Conservation (phyloP, 345 rosid species). For the Salix purpurea region DNA sequence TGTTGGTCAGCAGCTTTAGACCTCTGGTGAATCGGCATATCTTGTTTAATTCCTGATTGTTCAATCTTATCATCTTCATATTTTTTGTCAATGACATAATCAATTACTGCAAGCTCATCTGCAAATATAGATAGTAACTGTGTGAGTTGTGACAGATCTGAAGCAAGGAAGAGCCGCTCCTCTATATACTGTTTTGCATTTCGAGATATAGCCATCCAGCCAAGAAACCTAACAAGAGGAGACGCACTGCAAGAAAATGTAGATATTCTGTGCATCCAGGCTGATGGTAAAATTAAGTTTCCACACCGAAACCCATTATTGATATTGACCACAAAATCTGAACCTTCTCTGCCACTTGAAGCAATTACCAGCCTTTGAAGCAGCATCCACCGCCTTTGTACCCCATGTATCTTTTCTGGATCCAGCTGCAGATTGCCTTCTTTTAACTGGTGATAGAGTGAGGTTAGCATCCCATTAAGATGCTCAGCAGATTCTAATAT, state of each 20-base stretch:
- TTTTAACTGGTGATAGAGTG: conserved; percentile 41
- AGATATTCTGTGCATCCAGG: conserved; percentile 62
- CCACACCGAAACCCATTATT: conserved; percentile 40
- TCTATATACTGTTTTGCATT: conserved; percentile 49
- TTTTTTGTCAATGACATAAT: conserved; percentile 34
- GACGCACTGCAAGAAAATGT: conserved; percentile 54
- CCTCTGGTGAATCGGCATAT: conserved; percentile 8
- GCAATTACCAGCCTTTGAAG: conserved; percentile 68
- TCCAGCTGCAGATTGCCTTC: conserved; percentile 42
- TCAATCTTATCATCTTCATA: conserved; percentile 29
- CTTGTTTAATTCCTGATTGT: conserved; percentile 24
- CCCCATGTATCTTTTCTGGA: conserved; percentile 36
- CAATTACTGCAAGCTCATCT: conserved; percentile 63
- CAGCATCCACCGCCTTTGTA: conserved; percentile 60
- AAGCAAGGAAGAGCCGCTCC: conserved; percentile 54
- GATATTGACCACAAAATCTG: conserved; percentile 36
- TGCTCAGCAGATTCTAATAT: conserved; percentile 57
- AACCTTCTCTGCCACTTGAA: conserved; percentile 56
- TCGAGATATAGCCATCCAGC: conserved; percentile 88
- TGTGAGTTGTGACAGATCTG: conserved; percentile 65
- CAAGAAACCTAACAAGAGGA: conserved; percentile 70
- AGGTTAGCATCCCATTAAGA: conserved; percentile 50
- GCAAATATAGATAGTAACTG: conserved; percentile 53
- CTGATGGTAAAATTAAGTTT: conserved; percentile 58
- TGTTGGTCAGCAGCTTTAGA: conserved; percentile 32